Evolutionary conservation across 2,329 filamentous ascomycete genomes (phyloP).

Genomic region (Pseudocercospora eumusae): DNA sequence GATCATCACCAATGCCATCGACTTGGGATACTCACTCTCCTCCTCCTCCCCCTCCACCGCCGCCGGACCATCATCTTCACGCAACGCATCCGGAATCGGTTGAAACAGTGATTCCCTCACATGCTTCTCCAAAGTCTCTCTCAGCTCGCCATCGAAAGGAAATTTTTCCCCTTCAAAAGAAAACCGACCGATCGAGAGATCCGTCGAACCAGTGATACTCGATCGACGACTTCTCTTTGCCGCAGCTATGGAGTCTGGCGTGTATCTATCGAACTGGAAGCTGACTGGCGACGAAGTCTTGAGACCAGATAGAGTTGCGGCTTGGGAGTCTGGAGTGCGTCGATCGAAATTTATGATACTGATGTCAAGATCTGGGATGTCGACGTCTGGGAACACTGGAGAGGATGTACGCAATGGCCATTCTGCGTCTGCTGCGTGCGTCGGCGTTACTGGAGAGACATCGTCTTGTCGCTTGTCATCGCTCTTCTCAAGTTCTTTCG

Average conservation of each 20-base stretch:
- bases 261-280: constrained; percentile 14
- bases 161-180: constrained; percentile 15
- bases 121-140: constrained; percentile 18
- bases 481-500: neutral
- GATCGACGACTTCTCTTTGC: constrained; percentile 15
- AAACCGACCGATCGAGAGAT: constrained; percentile 18
- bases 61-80: neutral
- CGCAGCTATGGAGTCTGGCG: constrained; percentile 16
- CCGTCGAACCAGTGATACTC: constrained; percentile 15
- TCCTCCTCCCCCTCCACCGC: neutral
- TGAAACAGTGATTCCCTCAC: constrained; percentile 7
- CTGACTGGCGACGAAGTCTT: constrained; percentile 9
- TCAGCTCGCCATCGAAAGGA: constrained; percentile 14
- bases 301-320: constrained; percentile 8
- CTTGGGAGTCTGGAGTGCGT: constrained; percentile 12
- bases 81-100: neutral
- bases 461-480: neutral
- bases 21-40: neutral
- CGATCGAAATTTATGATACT: constrained; percentile 13
- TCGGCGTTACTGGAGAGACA: neutral
- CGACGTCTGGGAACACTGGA: constrained; percentile 5
- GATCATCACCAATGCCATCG: constrained; percentile 8
- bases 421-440: constrained; percentile 2
- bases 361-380: constrained; percentile 4
- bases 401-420: constrained; percentile 14